Percentiles rank a stretch among this genome's conserved stretches.
These are phyloP conservation scores for Lactarius sp. DNA, from an alignment of 768 basidiomycete genomes.

Conservation along the genomic window DNA sequence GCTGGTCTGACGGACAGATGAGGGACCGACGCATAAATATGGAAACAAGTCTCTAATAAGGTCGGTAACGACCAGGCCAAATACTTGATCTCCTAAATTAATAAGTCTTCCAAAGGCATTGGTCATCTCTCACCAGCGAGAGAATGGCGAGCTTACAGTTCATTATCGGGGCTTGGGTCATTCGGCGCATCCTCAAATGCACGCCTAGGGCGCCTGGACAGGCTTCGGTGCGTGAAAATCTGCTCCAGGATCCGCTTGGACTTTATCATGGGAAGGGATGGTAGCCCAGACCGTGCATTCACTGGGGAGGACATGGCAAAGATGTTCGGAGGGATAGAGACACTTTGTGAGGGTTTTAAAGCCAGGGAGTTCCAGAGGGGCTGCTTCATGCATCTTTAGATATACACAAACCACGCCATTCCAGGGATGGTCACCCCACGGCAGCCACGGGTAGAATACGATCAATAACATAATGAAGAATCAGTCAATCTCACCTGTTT, in stretches of 20 bases:
- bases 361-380: constrained; percentile 1
- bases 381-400: not conserved
- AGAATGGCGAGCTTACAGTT: constrained; percentile 1
- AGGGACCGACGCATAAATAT: constrained; percentile 14
- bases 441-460: not conserved
- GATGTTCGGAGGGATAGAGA: constrained; percentile 7
- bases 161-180: constrained; percentile 9
- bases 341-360: not conserved
- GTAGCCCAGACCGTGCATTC: not conserved
- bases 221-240: constrained; percentile 17
- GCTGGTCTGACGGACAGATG: constrained; percentile 9
- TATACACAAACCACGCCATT: constrained; percentile 7
- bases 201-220: constrained; percentile 8
- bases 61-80: constrained; percentile 12
- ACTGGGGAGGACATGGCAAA: not conserved
- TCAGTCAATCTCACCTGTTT: not conserved
- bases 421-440: constrained; percentile 9
- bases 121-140: not conserved
- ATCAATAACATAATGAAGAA: not conserved
- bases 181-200: constrained; percentile 16
- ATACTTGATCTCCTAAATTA: constrained; percentile 19
- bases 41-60: constrained; percentile 13
- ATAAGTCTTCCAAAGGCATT: not conserved
- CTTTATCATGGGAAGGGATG: constrained; percentile 9
- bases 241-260: not conserved